Evolutionary conservation across 192 early-diverging fungal genomes (phyloP), one percentile per base, ranked within the genome.

Genomic region (Gorgonomyces haynaldii): DNA sequence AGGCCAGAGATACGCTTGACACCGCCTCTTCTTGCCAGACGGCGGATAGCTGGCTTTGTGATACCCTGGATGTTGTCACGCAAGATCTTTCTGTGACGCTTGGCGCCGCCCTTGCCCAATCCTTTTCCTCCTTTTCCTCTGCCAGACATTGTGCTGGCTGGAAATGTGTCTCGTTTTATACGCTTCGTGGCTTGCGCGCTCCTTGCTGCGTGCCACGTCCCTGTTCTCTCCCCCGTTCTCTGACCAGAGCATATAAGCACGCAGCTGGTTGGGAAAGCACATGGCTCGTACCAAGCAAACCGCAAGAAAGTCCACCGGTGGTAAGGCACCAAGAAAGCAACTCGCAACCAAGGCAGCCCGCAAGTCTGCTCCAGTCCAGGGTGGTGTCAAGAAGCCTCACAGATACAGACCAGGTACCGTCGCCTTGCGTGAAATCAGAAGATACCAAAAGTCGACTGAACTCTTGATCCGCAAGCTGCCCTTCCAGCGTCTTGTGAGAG

Each of bases 1-100:
- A 96, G 88, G 50, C 93, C 93, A 42, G 89, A 92, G 81, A 96
- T 96, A 85, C 93, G 89, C 87, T 96, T 96, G 80, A 96, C 92
- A 83, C 92, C 92, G 56, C 92, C 92, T 87, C 92, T 87, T 69
- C 92, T 88, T 20, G 92, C 92, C 51, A 96, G 90, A 88, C 92
- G 92, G 69, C 89, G 89, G 65, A 96, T 96, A 48, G 91, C 91
- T 40, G 91, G 91, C 81, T 95, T 95, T 65, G 91, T 95, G 68
- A 95, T 95, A 54, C 91, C 86, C 64, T 86, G 86, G 61, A 89
- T 91, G 84, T 97, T 98, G 64, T 98, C 94, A 62, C 94, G 87
- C 61, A 98, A 83, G 83, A 97, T 97, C 83, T 97, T 97, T 70
- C 94, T 84, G 73, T 97, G 94, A 69, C 93, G 93, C 84, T 97